Base-by-base conservation (phyloP, 169 alveolate species). In the Eimeria falciformis region DNA sequence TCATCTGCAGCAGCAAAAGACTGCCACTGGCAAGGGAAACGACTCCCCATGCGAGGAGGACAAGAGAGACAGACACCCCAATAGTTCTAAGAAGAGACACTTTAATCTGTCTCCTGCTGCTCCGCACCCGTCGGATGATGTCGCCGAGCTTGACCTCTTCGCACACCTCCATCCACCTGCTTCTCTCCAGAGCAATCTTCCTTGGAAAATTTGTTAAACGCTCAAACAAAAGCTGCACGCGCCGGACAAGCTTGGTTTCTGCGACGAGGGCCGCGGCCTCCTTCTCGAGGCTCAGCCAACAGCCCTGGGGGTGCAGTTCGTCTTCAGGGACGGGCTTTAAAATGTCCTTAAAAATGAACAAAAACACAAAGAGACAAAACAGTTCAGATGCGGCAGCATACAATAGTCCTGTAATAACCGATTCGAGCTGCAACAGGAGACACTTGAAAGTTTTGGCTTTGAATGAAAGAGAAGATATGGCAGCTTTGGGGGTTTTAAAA, bases 161-260 rank as follows among this genome's bases (percentile, higher is more conserved):
- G 78, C 94, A 91, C n/a, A 56, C 87, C 14, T 81, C 86, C 47
- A 82, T 37, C 83, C 82, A 78, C 23, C 65, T 56, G 29, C 33
- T 50, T 62, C 94, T 25, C 27, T 91, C 82, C 53, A 91, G 68
- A 18, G 77, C 9, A 56, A 81, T 40, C 4, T n/a, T 37, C 11
- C 40, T 21, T 6, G 94, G 94, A 29, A 82, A 91, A 0, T 37
- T 27, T 11, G 81, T 40, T 14, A 83, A 29, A 21, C 94, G 25
- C 33, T 91, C 94, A 68, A 91, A 91, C 11, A 91, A 45, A 2
- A 79, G 50, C 83, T 91, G 91, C 6, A 79, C 68, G 18, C 82
- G 33, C 1, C 69, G 88, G 33, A 91, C 29, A 9, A 56, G 29
- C 2, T 45, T 37, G 1, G 93, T 78, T 50, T 77, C 62, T 56